These are phyloP conservation scores for Euclidium syriacum DNA, from an alignment of 345 rosid species.

Conservation along the genomic window DNA sequence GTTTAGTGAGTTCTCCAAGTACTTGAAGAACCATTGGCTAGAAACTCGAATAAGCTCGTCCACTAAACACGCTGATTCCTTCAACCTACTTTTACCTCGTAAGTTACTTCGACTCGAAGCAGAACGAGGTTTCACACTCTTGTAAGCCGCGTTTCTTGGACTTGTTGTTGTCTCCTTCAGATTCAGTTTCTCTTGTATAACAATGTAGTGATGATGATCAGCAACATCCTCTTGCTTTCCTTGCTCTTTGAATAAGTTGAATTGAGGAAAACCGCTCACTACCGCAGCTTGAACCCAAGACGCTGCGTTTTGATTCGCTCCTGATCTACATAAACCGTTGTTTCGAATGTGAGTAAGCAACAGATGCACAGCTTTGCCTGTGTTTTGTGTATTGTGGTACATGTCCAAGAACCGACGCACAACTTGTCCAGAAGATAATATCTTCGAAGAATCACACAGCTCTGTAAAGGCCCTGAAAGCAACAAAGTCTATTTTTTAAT, in stretches of 20 bases:
- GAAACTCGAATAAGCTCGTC: slow-evolving; percentile 39
- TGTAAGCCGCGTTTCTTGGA: no score
- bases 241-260: slow-evolving; percentile 34
- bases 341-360: slow-evolving; percentile 27
- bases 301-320: slow-evolving; percentile 23
- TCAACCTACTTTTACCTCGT: slow-evolving; percentile 26
- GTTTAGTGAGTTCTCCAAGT: slow-evolving; percentile 39
- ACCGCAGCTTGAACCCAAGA: slow-evolving; percentile 46
- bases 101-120: slow-evolving; percentile 7
- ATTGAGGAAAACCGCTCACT: slow-evolving; percentile 33
- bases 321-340: slow-evolving; percentile 6
- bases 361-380: slow-evolving; percentile 23
- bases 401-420: slow-evolving; percentile 38
- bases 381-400: slow-evolving; percentile 31
- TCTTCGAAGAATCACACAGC: slow-evolving; percentile 32
- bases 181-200: slow-evolving; percentile 27
- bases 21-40: slow-evolving; percentile 44
- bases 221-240: slow-evolving; percentile 12
- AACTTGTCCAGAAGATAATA: slow-evolving; percentile 28
- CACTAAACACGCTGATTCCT: slow-evolving; percentile 34
- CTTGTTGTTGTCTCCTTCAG: slow-evolving; percentile 23
- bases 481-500: not conserved
- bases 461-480: slow-evolving; percentile 35
- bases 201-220: slow-evolving; percentile 20
- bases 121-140: slow-evolving; percentile 10